Evolutionary conservation across 768 basidiomycete genomes (phyloP).

Genomic region (Xerocomus spinulosus): DNA sequence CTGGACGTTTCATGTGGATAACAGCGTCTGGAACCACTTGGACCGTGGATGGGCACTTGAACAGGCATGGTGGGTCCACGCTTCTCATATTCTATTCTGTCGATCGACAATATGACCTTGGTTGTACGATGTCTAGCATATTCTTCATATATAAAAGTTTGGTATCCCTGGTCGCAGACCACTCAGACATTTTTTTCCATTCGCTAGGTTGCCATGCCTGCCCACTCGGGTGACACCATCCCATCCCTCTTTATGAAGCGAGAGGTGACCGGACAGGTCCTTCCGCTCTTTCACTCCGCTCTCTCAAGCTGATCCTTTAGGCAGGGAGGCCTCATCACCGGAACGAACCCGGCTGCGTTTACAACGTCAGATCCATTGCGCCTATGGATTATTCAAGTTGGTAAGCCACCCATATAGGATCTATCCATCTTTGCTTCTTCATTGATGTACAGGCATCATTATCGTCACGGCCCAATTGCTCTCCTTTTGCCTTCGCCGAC

Average conservation of each 20-base stretch:
- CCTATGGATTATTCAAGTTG: constrained; percentile 74
- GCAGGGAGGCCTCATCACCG: constrained; percentile 72
- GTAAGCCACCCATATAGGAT: constrained; percentile 36
- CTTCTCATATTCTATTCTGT: no score
- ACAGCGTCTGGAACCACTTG: no score
- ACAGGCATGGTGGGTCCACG: no score
- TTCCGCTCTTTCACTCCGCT: background rate
- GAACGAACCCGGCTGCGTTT: constrained; percentile 65
- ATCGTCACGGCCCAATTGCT: constrained; percentile 72
- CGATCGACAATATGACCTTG: no score
- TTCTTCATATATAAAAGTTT: background rate
- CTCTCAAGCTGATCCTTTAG: background rate
- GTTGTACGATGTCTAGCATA: background rate
- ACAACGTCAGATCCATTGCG: constrained; percentile 65
- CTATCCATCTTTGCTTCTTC: background rate
- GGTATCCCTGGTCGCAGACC: background rate
- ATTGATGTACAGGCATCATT: constrained; percentile 58
- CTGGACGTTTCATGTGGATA: no score
- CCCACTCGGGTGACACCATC: background rate
- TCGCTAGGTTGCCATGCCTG: background rate
- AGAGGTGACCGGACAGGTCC: constrained; percentile 22
- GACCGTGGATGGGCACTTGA: no score
- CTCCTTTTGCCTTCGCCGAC: constrained; percentile 57
- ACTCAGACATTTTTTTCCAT: background rate
- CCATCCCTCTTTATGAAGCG: constrained; percentile 1